Percentiles rank a stretch among this genome's conserved stretches.
These are phyloP conservation scores for Candida pseudocylindracea DNA, from an alignment of 1,139 yeast species.

Conservation along the genomic window DNA sequence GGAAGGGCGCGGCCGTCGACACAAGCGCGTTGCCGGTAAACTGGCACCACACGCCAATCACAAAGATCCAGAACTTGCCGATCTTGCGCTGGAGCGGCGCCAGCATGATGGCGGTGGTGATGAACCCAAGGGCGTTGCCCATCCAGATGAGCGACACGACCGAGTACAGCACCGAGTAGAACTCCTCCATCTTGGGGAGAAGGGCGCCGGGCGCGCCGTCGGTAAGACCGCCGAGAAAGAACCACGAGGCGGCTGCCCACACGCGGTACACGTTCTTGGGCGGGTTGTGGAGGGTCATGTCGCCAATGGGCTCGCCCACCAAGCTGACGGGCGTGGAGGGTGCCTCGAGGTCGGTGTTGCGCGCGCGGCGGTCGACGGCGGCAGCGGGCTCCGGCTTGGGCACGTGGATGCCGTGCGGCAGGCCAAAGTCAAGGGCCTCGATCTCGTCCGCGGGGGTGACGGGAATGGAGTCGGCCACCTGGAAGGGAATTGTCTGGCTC, in stretches of 20 bases:
- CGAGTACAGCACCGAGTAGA: constrained; percentile 15
- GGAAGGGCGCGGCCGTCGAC: constrained; percentile 13
- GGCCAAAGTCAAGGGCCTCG: no score
- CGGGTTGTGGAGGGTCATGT: constrained; percentile 8
- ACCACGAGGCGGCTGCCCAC: constrained; percentile 17
- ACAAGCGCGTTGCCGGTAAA: constrained; percentile 17
- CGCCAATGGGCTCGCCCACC: no score
- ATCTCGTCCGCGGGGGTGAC: no score
- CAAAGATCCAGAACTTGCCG: constrained; percentile 16
- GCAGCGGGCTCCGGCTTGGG: no score
- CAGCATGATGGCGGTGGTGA: constrained; percentile 13
- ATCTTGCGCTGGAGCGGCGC: constrained; percentile 13
- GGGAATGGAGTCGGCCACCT: no score
- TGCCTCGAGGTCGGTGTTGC: no score
- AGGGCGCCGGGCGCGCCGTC: constrained; percentile 24
- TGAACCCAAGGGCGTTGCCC: constrained; percentile 17
- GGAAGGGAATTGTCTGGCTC: no score
- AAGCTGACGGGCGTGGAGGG: no score
- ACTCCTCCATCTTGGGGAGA: constrained; percentile 16
- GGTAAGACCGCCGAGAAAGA: constrained; percentile 8
- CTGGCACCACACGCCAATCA: constrained; percentile 13
- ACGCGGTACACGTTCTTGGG: constrained; percentile 21
- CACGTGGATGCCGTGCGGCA: no score
- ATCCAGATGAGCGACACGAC: constrained; percentile 23
- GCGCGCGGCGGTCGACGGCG: no score